Base-by-base conservation (phyloP, 148 eudicot species). In the Limonium bicolor region DNA sequence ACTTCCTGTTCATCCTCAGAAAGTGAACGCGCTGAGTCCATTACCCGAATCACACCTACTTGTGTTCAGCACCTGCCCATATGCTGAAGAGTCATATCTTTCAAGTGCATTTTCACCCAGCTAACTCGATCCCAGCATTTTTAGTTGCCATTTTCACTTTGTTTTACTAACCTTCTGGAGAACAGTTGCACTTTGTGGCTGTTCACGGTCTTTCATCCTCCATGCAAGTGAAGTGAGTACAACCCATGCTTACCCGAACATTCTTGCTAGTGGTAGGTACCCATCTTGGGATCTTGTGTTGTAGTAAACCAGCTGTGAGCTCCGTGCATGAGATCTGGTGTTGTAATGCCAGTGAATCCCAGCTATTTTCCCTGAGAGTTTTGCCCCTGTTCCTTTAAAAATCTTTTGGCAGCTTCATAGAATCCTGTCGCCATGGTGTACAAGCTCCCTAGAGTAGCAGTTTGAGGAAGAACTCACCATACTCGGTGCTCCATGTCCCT, bases 271-370 rank as follows among this genome's bases (percentile, higher is more conserved):
- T 16, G 78, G 81, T 30, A 77, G 52, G 67, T 86, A 86, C 16
- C 87, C 96, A 39, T 86, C 74, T 21, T 21, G 66, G 11, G 63
- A 50, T 56, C 87, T 70, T 0, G 87, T 75, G 43, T 86, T 86
- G 35, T 81, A 81, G 41, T 86, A 86, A 2, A 2, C 96, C 96
- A 14, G 96, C 87, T 20, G 93, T 81, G 17, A 81, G 51, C 34
- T 86, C 96, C 10, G 96, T 16, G 96, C 96, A 26, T 86, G 96
- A 19, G 96, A 86, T 65, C 96, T 68, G 55, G 77, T 78, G 31
- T 54, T 72, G 67, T 80, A 86, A 57, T 86, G 95, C 95, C 95
- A 86, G 33, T 86, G 95, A 33, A 86, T 78, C 40, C 96, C 96
- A 18, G 96, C 96, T 31, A 86, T 77, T 71, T 86, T 86, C 14